These are phyloP conservation scores for Lathyrus sativus DNA, from an alignment of 306 rosid genomes.

Conservation along the genomic window DNA sequence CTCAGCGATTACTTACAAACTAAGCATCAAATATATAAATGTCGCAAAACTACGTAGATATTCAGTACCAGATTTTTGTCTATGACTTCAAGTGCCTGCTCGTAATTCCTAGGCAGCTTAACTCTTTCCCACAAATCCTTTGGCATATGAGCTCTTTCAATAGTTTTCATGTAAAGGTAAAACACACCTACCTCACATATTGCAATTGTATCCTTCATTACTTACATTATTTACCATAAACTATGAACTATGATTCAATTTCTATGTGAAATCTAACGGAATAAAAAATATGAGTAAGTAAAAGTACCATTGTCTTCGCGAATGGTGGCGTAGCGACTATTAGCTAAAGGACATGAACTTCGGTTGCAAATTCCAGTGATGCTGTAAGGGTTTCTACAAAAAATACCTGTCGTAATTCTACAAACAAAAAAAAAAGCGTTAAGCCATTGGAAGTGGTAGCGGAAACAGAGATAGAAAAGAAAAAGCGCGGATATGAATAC, in stretches of 20 bases:
- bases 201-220: slow-evolving; percentile 23
- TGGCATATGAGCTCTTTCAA: slow-evolving; percentile 95
- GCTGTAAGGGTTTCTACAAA: slow-evolving; percentile 87
- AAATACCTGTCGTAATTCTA: slow-evolving; percentile 72
- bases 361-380: slow-evolving; percentile 89
- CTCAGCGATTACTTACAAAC: slow-evolving; percentile 17
- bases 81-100: slow-evolving; percentile 79
- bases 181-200: slow-evolving; percentile 71
- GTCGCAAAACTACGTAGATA: background rate
- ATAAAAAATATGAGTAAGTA: background rate
- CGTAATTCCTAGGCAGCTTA: slow-evolving; percentile 87
- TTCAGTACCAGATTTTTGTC: slow-evolving; percentile 80
- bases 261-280: background rate
- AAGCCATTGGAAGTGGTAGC: background rate
- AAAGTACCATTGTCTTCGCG: slow-evolving; percentile 76
- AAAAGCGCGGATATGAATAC: slow-evolving; percentile 2
- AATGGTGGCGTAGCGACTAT: slow-evolving; percentile 94
- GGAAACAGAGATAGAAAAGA: background rate
- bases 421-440: slow-evolving; percentile 5
- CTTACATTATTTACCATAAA: slow-evolving; percentile 15
- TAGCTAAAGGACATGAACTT: slow-evolving; percentile 91
- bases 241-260: background rate
- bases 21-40: slow-evolving; percentile 7
- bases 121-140: slow-evolving; percentile 92
- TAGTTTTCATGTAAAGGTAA: slow-evolving; percentile 92